Evolutionary conservation across 495 filamentous ascomycete genomes (phyloP).

Genomic region (Bryoglossum gracile): DNA sequence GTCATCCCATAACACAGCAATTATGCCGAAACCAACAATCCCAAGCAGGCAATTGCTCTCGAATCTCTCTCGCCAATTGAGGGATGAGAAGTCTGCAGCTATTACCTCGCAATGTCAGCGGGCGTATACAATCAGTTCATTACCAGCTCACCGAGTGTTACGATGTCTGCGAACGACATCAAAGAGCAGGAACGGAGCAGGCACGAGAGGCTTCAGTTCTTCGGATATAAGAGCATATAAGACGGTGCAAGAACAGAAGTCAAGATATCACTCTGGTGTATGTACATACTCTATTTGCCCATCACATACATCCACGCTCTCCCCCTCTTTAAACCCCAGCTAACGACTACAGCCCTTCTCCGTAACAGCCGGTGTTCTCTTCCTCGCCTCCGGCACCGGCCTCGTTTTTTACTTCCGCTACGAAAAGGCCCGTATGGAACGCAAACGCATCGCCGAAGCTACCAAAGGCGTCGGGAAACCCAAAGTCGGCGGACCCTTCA

Average conservation of each 20-base stretch:
- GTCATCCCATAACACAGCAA: conserved; percentile 2
- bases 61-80: conserved; percentile 9
- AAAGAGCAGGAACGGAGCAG: not conserved
- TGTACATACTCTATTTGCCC: too few relatives aligned
- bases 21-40: conserved; percentile 18
- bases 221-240: conserved; percentile 33
- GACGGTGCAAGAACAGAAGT: conserved; percentile 48
- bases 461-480: conserved; percentile 87
- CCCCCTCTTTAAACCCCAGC: not conserved
- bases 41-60: conserved; percentile 19
- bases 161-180: conserved; percentile 1
- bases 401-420: conserved; percentile 83
- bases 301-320: not conserved
- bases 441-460: conserved; percentile 79
- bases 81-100: not conserved
- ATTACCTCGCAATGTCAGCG: conserved; percentile 7
- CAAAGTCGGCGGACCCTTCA: conserved; percentile 84
- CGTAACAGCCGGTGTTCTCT: conserved; percentile 78
- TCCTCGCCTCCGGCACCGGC: conserved; percentile 67
- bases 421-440: conserved; percentile 83
- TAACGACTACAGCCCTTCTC: conserved; percentile 66
- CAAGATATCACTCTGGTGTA: conserved; percentile 45
- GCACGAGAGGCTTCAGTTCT: conserved; percentile 8
- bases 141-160: not conserved
- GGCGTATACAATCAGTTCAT: not conserved